Conservation (phyloP, 176 grass and related monocot species). For the Phoenix dactylifera region DNA sequence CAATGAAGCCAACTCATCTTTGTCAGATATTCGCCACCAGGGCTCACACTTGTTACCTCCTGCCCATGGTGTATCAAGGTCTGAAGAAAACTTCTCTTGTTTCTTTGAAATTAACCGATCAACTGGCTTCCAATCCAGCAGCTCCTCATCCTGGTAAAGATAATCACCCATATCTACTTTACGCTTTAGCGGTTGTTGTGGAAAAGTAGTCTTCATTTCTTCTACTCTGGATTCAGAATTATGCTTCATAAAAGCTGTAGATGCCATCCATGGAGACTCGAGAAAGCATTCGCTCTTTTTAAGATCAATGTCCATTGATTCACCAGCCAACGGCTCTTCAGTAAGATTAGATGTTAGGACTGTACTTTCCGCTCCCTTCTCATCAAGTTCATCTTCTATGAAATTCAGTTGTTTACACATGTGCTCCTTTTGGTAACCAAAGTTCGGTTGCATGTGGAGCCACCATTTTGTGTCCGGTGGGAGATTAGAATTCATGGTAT, state of each 20-base stretch:
- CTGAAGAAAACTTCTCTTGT: conserved; percentile 18
- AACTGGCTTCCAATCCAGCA: conserved; percentile 28
- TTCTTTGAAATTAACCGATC: conserved; percentile 17
- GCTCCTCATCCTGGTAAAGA: conserved; percentile 34
- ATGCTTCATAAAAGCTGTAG: conserved; percentile 36
- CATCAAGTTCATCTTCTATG: conserved; percentile 8
- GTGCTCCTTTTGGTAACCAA: conserved; percentile 43
- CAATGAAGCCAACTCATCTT: conserved; percentile 68
- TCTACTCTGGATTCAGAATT: conserved; percentile 20
- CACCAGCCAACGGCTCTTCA: conserved; percentile 22
- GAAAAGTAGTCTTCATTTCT: conserved; percentile 12
- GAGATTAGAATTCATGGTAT: conserved; percentile 41
- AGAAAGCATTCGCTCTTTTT: conserved; percentile 25
- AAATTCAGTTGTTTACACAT: conserved; percentile 27
- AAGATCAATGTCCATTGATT: conserved; percentile 13
- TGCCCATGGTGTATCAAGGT: conserved; percentile 32
- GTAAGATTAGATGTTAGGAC: conserved; percentile 5
- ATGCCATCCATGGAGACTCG: conserved; percentile 26
- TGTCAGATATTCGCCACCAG: conserved; percentile 75
- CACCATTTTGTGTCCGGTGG: conserved; percentile 68
- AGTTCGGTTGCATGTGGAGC: conserved; percentile 58
- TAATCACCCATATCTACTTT: conserved; percentile 28
- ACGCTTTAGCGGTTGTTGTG: conserved; percentile 21
- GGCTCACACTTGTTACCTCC: conserved; percentile 39
- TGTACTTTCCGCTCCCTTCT: conserved; percentile 28